Conservation (phyloP, 2,329 filamentous ascomycete species). For the Pseudogymnoascus sp. region DNA sequence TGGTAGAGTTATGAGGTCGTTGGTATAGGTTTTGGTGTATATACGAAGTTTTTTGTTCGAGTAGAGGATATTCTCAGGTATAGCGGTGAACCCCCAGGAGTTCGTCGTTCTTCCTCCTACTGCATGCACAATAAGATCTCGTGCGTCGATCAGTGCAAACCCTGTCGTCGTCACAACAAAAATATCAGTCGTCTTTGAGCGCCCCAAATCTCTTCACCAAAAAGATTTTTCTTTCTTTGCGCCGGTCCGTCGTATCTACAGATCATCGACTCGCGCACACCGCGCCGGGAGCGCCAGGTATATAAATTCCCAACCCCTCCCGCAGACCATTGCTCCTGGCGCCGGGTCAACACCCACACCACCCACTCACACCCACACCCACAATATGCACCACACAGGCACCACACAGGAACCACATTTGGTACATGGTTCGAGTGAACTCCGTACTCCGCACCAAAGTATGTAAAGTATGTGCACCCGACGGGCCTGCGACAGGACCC, state of each 20-base stretch:
- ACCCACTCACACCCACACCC: neutral
- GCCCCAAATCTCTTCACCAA: neutral
- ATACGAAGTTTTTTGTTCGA: neutral
- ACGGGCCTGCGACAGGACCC: neutral
- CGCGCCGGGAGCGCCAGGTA: neutral
- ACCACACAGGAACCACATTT: neutral
- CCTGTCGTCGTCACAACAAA: neutral
- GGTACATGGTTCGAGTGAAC: too few species aligned
- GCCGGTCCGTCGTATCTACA: neutral
- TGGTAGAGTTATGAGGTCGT: neutral
- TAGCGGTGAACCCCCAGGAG: constrained; percentile 1
- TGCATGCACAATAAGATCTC: neutral
- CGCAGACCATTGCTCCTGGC: neutral
- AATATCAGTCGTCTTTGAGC: neutral
- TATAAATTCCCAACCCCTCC: neutral
- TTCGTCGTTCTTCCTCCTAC: neutral
- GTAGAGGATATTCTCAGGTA: neutral
- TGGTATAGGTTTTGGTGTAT: neutral
- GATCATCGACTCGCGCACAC: neutral
- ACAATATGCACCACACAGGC: neutral
- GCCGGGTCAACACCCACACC: neutral
- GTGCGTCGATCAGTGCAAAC: neutral
- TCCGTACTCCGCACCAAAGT: neutral
- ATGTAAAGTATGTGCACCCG: neutral
- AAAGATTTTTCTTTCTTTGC: neutral